Evolutionary conservation across 371 early-diverging fungal genomes (phyloP).

Genomic region (Cokeromyces recurvatus): DNA sequence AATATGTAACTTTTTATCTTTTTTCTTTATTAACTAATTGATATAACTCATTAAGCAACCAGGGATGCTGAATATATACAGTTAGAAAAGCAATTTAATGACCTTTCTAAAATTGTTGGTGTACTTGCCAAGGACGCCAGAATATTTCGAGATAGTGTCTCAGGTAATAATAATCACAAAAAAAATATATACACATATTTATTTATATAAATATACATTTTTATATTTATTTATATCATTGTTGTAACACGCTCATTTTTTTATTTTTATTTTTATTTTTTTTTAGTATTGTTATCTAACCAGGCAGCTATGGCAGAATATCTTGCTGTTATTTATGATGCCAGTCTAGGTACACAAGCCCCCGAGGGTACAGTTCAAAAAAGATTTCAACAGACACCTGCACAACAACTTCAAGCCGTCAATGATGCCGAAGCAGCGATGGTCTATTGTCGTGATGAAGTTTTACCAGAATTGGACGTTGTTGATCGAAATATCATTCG

Average conservation of each 20-base stretch:
- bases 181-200: no score
- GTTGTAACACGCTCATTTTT: not conserved
- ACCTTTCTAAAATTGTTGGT: conserved; percentile 50
- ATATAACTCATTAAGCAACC: no score
- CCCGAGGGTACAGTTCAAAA: conserved; percentile 34
- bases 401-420: conserved; percentile 51
- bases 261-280: not conserved
- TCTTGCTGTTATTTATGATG: conserved; percentile 51
- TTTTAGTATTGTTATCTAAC: conserved; percentile 52
- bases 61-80: conserved; percentile 64
- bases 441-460: conserved; percentile 47
- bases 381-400: conserved; percentile 38
- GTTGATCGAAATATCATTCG: conserved; percentile 70
- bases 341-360: conserved; percentile 18
- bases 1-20: not conserved
- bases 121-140: conserved; percentile 62
- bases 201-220: no score
- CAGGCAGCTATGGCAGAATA: conserved; percentile 60
- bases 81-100: conserved; percentile 59
- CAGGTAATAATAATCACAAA: conserved; percentile 31
- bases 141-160: conserved; percentile 72
- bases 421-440: conserved; percentile 54
- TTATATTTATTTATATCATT: no score
- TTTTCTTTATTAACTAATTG: no score
- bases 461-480: conserved; percentile 63